Percentiles rank a stretch among this genome's conserved stretches.
Conservation (phyloP, 768 basidiomycete genomes). For the Baorangia bicolor region DNA sequence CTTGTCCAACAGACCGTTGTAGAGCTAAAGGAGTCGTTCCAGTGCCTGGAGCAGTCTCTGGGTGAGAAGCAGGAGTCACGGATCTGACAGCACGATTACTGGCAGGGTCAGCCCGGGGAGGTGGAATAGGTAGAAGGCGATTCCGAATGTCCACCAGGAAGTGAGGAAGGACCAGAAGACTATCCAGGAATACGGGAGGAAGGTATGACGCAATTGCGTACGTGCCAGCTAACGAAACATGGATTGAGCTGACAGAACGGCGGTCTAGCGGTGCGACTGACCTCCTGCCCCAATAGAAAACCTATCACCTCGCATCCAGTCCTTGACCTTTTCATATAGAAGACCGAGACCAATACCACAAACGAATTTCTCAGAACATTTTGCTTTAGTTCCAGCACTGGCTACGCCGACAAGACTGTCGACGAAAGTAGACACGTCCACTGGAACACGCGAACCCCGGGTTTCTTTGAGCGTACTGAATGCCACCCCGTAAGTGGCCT, state of each 20-base stretch:
- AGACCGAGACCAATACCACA: conserved; percentile 46
- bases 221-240: conserved; percentile 53
- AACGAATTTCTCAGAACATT: conserved; percentile 39
- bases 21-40: background rate
- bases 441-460: conserved; percentile 50
- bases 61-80: conserved; percentile 8
- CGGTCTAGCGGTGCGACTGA: conserved; percentile 33
- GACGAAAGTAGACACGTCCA: conserved; percentile 58
- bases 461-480: conserved; percentile 50
- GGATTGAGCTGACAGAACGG: conserved; percentile 2
- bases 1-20: conserved; percentile 4
- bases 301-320: conserved; percentile 65
- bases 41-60: conserved; percentile 6
- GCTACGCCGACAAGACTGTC: conserved; percentile 58
- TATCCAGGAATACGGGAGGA: conserved; percentile 62
- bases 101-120: conserved; percentile 37
- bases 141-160: conserved; percentile 62
- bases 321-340: conserved; percentile 39
- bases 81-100: conserved; percentile 27
- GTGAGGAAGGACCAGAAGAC: conserved; percentile 64
- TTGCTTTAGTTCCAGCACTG: conserved; percentile 47
- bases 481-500: conserved; percentile 67
- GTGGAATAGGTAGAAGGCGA: conserved; percentile 52
- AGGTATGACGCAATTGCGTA: conserved; percentile 71
- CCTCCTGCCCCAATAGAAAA: conserved; percentile 80